Percentiles rank a stretch among this genome's conserved stretches.
Conservation (phyloP, 2,329 filamentous ascomycete species). For the Fusarium kyushuense region DNA sequence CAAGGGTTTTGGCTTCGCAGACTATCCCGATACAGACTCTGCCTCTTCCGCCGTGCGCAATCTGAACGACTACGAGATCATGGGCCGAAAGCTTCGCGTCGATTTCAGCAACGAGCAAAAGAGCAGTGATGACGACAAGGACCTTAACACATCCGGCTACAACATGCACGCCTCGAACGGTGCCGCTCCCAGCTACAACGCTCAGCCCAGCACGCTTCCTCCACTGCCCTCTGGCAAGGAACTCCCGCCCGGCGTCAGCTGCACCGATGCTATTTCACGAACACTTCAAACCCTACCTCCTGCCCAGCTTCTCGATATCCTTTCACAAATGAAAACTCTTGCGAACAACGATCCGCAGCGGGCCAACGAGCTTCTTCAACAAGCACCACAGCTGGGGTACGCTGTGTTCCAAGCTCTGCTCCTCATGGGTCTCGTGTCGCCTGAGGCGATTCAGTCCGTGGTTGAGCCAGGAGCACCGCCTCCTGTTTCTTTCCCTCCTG, state of each 20-base stretch:
- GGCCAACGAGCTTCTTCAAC: conserved; percentile 85
- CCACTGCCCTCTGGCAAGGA: conserved; percentile 88
- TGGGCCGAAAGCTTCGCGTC: conserved; percentile 92
- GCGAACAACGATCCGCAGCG: conserved; percentile 84
- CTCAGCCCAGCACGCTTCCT: conserved; percentile 70
- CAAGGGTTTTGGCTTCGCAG: conserved; percentile 96
- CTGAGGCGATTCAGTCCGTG: conserved; percentile 82
- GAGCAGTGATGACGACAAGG: conserved; percentile 69
- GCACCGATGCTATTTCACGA: conserved; percentile 90
- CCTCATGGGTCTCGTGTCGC: conserved; percentile 91
- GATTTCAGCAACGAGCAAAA: conserved; percentile 96
- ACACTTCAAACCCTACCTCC: conserved; percentile 89
- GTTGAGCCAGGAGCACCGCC: conserved; percentile 70
- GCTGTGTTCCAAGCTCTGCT: conserved; percentile 95
- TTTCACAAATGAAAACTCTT: conserved; percentile 93
- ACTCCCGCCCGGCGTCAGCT: conserved; percentile 83
- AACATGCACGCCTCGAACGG: conserved; percentile 52
- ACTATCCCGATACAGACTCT: conserved; percentile 90
- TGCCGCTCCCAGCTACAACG: conserved; percentile 49
- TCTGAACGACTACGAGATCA: conserved; percentile 93
- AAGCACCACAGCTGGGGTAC: conserved; percentile 92
- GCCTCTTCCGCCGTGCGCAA: conserved; percentile 96
- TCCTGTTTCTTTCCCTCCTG: conserved; percentile 54
- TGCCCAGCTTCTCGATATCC: conserved; percentile 89
- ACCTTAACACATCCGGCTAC: conserved; percentile 40